Evolutionary conservation across 2,329 filamentous ascomycete species (phyloP).

Genomic region (Triangularia setosa): DNA sequence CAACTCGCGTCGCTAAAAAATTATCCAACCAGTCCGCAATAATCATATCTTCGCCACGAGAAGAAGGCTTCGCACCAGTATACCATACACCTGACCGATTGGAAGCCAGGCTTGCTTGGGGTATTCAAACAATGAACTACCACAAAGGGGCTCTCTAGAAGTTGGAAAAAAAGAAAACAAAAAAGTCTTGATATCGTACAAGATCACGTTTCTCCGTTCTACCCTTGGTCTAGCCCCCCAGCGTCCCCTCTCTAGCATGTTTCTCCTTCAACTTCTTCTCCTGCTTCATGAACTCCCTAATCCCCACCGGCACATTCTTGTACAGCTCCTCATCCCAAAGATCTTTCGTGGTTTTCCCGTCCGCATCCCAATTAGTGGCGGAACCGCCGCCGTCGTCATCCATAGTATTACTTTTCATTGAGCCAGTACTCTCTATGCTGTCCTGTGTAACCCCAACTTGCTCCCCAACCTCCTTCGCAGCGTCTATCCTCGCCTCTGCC

Average conservation of each 20-base stretch:
- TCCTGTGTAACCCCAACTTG: constrained; percentile 17
- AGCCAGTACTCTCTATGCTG: constrained; percentile 18
- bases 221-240: constrained; percentile 36
- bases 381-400: constrained; percentile 78
- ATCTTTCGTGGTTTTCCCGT: constrained; percentile 45
- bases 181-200: not conserved
- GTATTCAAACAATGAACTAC: not conserved
- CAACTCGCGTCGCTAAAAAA: not conserved
- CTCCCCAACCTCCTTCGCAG: constrained; percentile 32
- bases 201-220: not conserved
- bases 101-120: too few relatives aligned
- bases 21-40: not conserved
- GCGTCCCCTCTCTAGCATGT: constrained; percentile 56
- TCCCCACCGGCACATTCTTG: constrained; percentile 79
- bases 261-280: constrained; percentile 85
- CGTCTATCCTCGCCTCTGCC: constrained; percentile 53
- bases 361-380: constrained; percentile 60
- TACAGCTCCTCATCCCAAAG: constrained; percentile 67
- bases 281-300: constrained; percentile 94
- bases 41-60: not conserved
- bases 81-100: too few relatives aligned
- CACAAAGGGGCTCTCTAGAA: not conserved
- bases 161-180: not conserved
- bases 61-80: not conserved
- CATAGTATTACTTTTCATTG: constrained; percentile 40